phyloP scores from a whole-genome alignment of 2,329 filamentous ascomycete genomes.

The Aspergillus felis region DNA sequence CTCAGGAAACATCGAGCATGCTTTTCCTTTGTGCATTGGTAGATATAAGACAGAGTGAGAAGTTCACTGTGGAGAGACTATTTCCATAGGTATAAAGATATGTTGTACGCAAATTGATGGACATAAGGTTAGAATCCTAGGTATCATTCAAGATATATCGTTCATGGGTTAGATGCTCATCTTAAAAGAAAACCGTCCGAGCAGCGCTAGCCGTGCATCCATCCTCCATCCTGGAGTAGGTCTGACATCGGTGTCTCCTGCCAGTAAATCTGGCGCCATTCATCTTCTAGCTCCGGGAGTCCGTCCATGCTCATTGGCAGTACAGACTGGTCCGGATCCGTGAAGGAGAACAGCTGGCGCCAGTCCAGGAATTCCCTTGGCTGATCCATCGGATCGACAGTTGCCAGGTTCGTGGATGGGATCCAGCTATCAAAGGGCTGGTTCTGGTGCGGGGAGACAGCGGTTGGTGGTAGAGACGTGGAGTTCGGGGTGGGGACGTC shows the following conservation, averaged over 20 bases:
- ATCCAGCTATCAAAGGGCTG: conserved; percentile 32
- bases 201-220: conserved; percentile 21
- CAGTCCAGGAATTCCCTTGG: conserved; percentile 37
- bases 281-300: conserved; percentile 39
- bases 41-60: background rate
- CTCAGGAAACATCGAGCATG: background rate
- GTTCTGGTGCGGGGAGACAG: conserved; percentile 22
- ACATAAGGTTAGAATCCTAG: background rate
- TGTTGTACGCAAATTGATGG: background rate
- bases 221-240: conserved; percentile 38
- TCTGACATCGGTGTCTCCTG: conserved; percentile 42
- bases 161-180: background rate
- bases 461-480: conserved; percentile 19
- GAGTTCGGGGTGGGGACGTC: conserved; percentile 30
- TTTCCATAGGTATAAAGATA: background rate
- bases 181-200: background rate
- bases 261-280: conserved; percentile 45
- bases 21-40: background rate
- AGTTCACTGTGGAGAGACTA: background rate
- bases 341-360: conserved; percentile 41
- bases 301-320: conserved; percentile 37
- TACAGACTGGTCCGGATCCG: conserved; percentile 34
- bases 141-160: background rate
- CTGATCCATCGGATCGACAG: conserved; percentile 30
- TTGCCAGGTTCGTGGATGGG: conserved; percentile 23